Percentiles rank a stretch among this genome's conserved stretches.
Conservation (phyloP, 73 alveolate species). For the Symbiodinium natans region DNA sequence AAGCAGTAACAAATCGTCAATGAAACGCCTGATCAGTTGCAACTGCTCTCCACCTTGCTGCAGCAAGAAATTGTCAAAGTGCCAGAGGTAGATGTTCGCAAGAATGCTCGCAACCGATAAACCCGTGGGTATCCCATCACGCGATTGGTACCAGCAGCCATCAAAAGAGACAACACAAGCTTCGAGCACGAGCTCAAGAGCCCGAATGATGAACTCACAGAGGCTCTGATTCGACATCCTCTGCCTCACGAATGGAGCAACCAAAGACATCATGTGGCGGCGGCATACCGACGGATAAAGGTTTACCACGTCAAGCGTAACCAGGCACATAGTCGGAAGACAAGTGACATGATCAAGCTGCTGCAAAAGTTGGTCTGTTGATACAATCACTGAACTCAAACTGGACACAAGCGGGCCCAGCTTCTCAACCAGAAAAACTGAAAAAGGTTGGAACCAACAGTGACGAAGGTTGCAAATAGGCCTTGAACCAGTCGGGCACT, state of each 20-base stretch:
- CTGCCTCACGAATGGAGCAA: not conserved
- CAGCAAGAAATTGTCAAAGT: not conserved
- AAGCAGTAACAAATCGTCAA: slow-evolving; percentile 10
- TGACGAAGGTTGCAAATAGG: slow-evolving; percentile 41
- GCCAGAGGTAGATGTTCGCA: slow-evolving; percentile 41
- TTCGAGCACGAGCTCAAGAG: slow-evolving; percentile 14
- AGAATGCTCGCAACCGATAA: slow-evolving; percentile 29
- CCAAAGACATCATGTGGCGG: not conserved
- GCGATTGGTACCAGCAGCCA: not conserved
- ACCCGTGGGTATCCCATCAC: slow-evolving; percentile 38
- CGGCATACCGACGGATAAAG: slow-evolving; percentile 6
- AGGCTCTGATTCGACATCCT: not conserved
- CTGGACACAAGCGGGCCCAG: not conserved
- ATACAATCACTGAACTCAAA: not conserved
- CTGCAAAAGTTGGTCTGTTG: slow-evolving; percentile 30
- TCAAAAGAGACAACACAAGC: slow-evolving; percentile 28
- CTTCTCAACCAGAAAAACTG: not conserved
- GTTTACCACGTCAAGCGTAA: slow-evolving; percentile 35
- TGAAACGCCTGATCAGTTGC: not conserved
- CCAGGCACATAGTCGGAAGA: not conserved
- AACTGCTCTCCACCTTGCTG: not conserved
- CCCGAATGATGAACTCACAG: not conserved
- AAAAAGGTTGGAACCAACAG: slow-evolving; percentile 9
- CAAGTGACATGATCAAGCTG: not conserved
- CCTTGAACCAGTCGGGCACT: slow-evolving; percentile 19